These are phyloP conservation scores for Macrophomina phaseolina DNA, from an alignment of 2,329 filamentous ascomycete species.

Conservation along the genomic window DNA sequence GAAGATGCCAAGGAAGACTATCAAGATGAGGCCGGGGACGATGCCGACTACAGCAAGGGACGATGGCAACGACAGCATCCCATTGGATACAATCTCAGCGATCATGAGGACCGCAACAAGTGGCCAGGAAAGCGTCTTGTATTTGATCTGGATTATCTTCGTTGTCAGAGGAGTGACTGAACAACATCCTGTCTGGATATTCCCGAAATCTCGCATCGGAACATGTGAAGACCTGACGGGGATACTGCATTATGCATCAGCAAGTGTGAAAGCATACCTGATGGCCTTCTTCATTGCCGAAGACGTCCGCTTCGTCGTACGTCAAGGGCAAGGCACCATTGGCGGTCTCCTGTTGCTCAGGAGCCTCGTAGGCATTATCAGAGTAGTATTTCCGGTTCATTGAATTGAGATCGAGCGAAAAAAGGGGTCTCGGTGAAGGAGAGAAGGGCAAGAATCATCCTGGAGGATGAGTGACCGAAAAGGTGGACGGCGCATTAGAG, in stretches of 20 bases:
- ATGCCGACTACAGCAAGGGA: slow-evolving; percentile 59
- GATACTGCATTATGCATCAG: background rate
- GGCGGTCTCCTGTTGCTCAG: background rate
- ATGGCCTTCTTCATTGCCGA: slow-evolving; percentile 31
- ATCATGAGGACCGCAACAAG: slow-evolving; percentile 62
- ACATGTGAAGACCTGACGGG: background rate
- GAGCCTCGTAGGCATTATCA: background rate
- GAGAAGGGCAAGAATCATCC: background rate
- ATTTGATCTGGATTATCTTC: slow-evolving; percentile 50
- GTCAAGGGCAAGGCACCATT: background rate
- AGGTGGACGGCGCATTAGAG: background rate
- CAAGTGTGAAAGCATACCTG: slow-evolving; percentile 21
- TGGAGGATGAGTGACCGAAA: background rate
- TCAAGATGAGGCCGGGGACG: slow-evolving; percentile 59
- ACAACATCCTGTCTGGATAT: no score
- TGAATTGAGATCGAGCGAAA: background rate
- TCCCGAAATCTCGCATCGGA: background rate
- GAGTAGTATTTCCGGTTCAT: slow-evolving; percentile 2
- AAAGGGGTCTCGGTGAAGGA: background rate
- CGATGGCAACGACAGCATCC: slow-evolving; percentile 60
- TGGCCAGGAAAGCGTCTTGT: slow-evolving; percentile 60
- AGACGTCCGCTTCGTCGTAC: slow-evolving; percentile 32
- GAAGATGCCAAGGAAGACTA: slow-evolving; percentile 58
- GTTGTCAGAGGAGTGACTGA: background rate
- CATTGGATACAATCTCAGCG: slow-evolving; percentile 61